A percentile compares a stretch with the other conserved stretches of the same genome.
phyloP scores from a whole-genome alignment of 2,329 filamentous ascomycete genomes.

The Aureobasidium melanogenum region DNA sequence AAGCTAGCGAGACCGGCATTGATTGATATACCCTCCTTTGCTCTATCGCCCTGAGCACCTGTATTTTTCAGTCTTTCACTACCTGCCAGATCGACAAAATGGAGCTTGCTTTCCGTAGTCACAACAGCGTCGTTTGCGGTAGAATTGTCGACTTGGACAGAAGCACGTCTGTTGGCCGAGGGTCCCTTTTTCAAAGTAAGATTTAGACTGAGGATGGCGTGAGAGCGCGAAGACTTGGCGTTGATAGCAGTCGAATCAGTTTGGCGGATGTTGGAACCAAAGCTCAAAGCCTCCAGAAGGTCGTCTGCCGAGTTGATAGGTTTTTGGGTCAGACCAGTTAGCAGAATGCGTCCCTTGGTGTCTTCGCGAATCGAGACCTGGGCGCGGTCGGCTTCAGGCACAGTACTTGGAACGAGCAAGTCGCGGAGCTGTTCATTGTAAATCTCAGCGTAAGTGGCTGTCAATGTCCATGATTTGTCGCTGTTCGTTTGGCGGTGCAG shows the following conservation, averaged over 20 bases:
- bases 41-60: constrained; percentile 85
- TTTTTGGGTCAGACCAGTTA: constrained; percentile 82
- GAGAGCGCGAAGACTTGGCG: constrained; percentile 92
- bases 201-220: constrained; percentile 94
- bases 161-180: constrained; percentile 64
- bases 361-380: constrained; percentile 91
- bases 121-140: constrained; percentile 57
- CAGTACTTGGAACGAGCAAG: constrained; percentile 69
- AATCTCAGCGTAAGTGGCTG: constrained; percentile 69
- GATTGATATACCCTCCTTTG: constrained; percentile 95
- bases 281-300: constrained; percentile 77
- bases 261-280: constrained; percentile 88
- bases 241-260: constrained; percentile 97
- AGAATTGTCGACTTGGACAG: constrained; percentile 75
- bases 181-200: constrained; percentile 68
- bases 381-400: constrained; percentile 59
- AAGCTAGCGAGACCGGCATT: constrained; percentile 91
- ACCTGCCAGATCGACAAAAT: constrained; percentile 95
- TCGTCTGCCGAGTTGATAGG: constrained; percentile 89
- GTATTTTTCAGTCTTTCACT: constrained; percentile 97
- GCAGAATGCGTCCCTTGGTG: constrained; percentile 82
- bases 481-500: constrained; percentile 32
- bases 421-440: constrained; percentile 96
- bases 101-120: constrained; percentile 93
- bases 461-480: constrained; percentile 82